Evolutionary conservation across 192 early-diverging fungal genomes (phyloP).

Genomic region (Pecoramyces ruminantium): DNA sequence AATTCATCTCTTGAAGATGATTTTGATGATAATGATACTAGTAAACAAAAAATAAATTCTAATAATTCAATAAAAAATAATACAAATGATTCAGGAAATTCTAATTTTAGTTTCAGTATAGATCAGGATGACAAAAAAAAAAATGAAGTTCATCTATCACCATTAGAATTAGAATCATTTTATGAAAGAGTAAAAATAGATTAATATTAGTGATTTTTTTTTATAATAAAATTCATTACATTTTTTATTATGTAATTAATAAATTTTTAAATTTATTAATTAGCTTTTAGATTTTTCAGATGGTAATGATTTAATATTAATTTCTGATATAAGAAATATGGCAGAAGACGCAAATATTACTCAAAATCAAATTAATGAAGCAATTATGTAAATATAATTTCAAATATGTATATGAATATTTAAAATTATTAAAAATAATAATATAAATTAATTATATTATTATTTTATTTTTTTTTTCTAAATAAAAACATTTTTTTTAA

Average conservation of each 20-base stretch:
- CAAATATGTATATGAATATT: too few relatives aligned
- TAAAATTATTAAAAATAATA: too few relatives aligned
- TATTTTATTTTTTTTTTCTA: too few relatives aligned
- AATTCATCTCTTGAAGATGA: neutral
- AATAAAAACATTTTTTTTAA: too few relatives aligned
- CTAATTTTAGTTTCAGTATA: neutral
- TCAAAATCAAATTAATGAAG: neutral
- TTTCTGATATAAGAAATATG: neutral
- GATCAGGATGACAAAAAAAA: neutral
- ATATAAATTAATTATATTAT: too few relatives aligned
- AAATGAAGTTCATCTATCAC: neutral
- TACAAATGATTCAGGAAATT: neutral
- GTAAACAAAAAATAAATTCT: neutral
- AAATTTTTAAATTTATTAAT: neutral
- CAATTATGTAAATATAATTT: neutral
- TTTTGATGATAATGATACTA: neutral
- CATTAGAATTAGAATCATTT: neutral
- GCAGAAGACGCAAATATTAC: neutral
- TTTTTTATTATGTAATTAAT: too few relatives aligned
- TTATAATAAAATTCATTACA: too few relatives aligned
- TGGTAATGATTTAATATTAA: neutral
- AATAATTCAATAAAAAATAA: too few relatives aligned
- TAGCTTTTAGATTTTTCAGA: neutral
- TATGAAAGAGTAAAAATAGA: neutral
- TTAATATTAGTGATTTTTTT: too few relatives aligned